Percentiles rank a stretch among this genome's conserved stretches.
phyloP scores from a whole-genome alignment of 2,329 filamentous ascomycete genomes.

The Colletotrichum noveboracense region DNA sequence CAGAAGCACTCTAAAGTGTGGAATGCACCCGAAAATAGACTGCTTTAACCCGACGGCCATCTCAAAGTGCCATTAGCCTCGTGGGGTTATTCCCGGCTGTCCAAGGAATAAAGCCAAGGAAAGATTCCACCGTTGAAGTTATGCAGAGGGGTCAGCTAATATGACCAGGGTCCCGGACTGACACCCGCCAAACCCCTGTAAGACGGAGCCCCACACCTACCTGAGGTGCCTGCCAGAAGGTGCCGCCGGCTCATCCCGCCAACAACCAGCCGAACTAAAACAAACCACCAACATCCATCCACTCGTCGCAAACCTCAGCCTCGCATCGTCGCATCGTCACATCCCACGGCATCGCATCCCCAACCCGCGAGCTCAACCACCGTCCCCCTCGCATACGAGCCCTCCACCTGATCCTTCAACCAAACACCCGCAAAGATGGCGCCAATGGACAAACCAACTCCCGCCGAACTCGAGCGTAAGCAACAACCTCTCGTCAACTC shows the following conservation, averaged over 20 bases:
- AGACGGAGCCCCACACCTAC: neutral
- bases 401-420: too few species aligned
- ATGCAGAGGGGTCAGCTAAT: neutral
- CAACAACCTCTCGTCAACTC: neutral
- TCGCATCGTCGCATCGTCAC: neutral
- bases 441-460: constrained; percentile 43
- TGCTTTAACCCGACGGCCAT: neutral
- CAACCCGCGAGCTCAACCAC: neutral
- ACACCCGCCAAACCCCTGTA: neutral
- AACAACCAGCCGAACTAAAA: neutral
- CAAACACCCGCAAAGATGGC: constrained; percentile 36
- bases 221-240: neutral
- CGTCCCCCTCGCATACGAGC: too few species aligned
- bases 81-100: neutral
- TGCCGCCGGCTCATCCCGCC: constrained; percentile 14
- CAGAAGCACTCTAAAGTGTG: neutral
- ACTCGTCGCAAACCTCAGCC: neutral
- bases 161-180: constrained; percentile 1
- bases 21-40: neutral
- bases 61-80: neutral
- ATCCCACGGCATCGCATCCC: neutral
- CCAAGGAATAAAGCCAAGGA: neutral
- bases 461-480: constrained; percentile 45
- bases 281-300: neutral
- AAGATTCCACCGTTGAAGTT: neutral